Conservation (phyloP, 192 early-diverging fungal genomes). For the Funneliformis geosporum region DNA sequence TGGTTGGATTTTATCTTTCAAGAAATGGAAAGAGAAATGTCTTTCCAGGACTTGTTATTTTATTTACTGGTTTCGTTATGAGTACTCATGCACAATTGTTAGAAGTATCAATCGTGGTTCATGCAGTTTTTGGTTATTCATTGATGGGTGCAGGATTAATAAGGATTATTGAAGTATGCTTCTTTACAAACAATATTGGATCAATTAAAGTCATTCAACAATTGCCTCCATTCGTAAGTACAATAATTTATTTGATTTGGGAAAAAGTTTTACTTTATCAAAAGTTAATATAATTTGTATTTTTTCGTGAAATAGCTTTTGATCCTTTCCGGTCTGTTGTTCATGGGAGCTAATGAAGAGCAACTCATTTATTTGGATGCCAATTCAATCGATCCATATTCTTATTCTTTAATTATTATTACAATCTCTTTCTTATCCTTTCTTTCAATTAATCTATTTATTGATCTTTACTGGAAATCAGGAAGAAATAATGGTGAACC, state of each 20-base stretch:
- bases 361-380: constrained; percentile 47
- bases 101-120: constrained; percentile 59
- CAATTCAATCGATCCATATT: constrained; percentile 56
- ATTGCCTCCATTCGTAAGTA: constrained; percentile 45
- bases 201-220: constrained; percentile 41
- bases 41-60: constrained; percentile 61
- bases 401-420: constrained; percentile 58
- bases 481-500: constrained; percentile 20
- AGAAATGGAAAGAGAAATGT: constrained; percentile 52
- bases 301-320: constrained; percentile 41
- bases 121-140: constrained; percentile 66
- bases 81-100: constrained; percentile 60
- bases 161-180: constrained; percentile 60
- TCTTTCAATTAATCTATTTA: constrained; percentile 53
- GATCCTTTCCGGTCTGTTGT: constrained; percentile 60
- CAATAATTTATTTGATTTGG: neutral
- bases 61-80: constrained; percentile 65
- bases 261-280: constrained; percentile 23
- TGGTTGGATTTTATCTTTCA: constrained; percentile 56
- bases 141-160: constrained; percentile 57
- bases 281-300: constrained; percentile 20
- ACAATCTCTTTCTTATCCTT: constrained; percentile 63
- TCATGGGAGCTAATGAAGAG: constrained; percentile 67
- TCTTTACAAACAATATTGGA: constrained; percentile 40
- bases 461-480: constrained; percentile 44